phyloP scores from a whole-genome alignment of 1,139 yeast species.

The Kodamaea suecica region DNA sequence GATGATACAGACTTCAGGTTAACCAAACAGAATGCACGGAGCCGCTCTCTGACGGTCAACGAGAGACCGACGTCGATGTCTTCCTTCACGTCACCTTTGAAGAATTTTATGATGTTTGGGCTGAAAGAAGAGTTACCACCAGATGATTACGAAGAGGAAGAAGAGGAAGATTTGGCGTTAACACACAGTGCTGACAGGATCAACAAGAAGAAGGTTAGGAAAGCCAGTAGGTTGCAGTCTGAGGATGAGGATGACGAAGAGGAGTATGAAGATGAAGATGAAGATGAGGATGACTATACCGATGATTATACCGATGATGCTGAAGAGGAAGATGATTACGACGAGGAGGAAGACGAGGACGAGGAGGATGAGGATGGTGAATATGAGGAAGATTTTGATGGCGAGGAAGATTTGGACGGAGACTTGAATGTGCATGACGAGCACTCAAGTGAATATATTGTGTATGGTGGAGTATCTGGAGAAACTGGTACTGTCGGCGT shows the following conservation, averaged over 20 bases:
- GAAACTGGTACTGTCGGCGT: too few relatives aligned
- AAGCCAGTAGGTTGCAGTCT: too few relatives aligned
- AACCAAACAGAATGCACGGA: not conserved
- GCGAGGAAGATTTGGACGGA: slow-evolving; percentile 24
- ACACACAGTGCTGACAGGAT: not conserved
- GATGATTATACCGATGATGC: slow-evolving; percentile 16
- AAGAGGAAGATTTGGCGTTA: slow-evolving; percentile 1
- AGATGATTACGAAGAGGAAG: slow-evolving; percentile 13
- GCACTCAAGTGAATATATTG: too few relatives aligned
- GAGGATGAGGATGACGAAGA: slow-evolving; percentile 38
- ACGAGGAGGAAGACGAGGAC: slow-evolving; percentile 14
- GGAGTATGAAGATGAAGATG: slow-evolving; percentile 12
- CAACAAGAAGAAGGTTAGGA: not conserved
- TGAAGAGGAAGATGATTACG: slow-evolving; percentile 18
- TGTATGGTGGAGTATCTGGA: too few relatives aligned
- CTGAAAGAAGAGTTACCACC: slow-evolving; percentile 13
- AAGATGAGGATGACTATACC: slow-evolving; percentile 12
- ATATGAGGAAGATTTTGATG: slow-evolving; percentile 28
- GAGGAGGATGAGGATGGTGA: slow-evolving; percentile 12
- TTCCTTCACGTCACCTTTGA: slow-evolving; percentile 42
- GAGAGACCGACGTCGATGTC: slow-evolving; percentile 28
- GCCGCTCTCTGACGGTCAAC: not conserved
- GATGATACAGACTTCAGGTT: not conserved
- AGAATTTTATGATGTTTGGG: slow-evolving; percentile 42
- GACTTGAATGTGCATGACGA: slow-evolving; percentile 7